Base-by-base conservation (phyloP, 495 filamentous ascomycete species). In the Podospora bellae-mahoneyi region DNA sequence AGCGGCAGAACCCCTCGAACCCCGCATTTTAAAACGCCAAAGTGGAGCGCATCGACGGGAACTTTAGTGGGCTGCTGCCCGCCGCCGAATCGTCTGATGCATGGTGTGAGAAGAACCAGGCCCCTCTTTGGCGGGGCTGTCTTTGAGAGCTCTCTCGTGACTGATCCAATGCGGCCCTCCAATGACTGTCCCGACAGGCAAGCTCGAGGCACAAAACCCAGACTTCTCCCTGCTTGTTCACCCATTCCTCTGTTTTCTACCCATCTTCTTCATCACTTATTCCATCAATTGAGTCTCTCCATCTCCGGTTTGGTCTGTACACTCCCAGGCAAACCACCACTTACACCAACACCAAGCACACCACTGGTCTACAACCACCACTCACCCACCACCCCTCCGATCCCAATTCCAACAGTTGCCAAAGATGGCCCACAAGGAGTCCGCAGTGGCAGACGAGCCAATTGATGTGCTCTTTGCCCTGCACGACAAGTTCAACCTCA, bases 381-480 rank as follows among this genome's bases (percentile, higher is more conserved):
- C 59, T 62, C 64, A 65, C 13, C 65, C 44, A 67, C 56, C 6
- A 20, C 44, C 44, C 60, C 19, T 57, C 54, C 26, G 9, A 64
- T 30, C 9, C 20, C 58, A 34, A 66, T 60, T 39, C 39, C 56
- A 66, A 39, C 59, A 68, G 75, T 70, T 72, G 68, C 65, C 66
- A 75, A 83, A 74, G 77, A 84, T 84, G 82, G 81, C 80, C 70
- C 75, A 71, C 73, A 84, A 84, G 74, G 78, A 72, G 34, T 79
- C 79, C 70, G 80, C 80, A 66, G 80, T 80, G 75, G 69, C 78
- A 53, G 82, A 83, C 64, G 82, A 84, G 75, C 82, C 83, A 66
- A 76, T 84, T 74, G 77, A 84, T 65, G 81, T 84, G 60, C 78
- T 85, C 61, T 81, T 83, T 72, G 82, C 79, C 62, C 79, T 84